Conservation (phyloP, 1,284 basidiomycete species). For the Anthracocystis setariae region DNA sequence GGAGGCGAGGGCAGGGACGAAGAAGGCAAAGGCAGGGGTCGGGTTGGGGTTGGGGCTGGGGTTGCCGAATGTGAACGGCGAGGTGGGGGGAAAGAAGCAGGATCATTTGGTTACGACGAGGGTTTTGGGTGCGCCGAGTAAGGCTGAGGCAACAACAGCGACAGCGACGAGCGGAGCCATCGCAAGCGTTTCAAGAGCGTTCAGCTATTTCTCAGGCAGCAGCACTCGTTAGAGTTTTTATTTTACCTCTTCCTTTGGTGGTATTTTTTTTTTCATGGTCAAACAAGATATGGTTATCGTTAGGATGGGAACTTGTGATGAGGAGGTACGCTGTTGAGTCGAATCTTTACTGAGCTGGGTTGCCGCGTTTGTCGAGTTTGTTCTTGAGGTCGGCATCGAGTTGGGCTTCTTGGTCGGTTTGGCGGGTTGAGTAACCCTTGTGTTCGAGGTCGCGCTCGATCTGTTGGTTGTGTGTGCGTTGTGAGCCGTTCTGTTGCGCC, state of each 20-base stretch:
- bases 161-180: conserved; percentile 31
- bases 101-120: conserved; percentile 38
- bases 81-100: conserved; percentile 9
- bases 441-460: conserved; percentile 38
- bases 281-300: no score
- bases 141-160: conserved; percentile 11
- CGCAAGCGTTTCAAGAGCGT: conserved; percentile 33
- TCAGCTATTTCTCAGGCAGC: conserved; percentile 39
- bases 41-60: conserved; percentile 24
- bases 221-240: background rate
- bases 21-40: background rate
- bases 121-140: conserved; percentile 28
- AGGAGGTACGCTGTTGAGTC: no score
- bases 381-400: conserved; percentile 33
- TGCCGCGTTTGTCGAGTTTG: conserved; percentile 46
- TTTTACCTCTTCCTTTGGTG: no score
- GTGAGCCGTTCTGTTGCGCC: conserved; percentile 19
- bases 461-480: conserved; percentile 33
- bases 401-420: conserved; percentile 23
- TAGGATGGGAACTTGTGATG: no score
- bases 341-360: conserved; percentile 23
- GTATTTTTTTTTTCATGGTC: no score
- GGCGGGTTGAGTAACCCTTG: conserved; percentile 41
- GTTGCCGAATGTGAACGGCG: conserved; percentile 11
- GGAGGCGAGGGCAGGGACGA: no score